Evolutionary conservation across 2,329 filamentous ascomycete species (phyloP), one percentile per base, ranked within the genome.

Genomic region (Hymenoscyphus scutula): DNA sequence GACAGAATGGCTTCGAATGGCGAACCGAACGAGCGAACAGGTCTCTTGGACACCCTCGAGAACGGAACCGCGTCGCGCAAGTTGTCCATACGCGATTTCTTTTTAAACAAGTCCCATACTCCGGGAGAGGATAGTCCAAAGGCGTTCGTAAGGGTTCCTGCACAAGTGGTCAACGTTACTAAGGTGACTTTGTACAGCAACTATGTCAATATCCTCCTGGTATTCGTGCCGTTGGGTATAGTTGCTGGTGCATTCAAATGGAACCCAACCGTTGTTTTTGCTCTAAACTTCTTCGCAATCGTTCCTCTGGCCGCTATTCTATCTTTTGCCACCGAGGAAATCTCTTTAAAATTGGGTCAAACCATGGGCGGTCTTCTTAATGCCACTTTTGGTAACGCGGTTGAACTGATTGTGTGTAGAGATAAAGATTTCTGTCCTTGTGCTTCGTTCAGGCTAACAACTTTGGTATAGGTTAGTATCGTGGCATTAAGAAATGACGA

Each of bases 401-500:
- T 85, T 41, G 83, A 85, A 71, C 73, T 86, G 55, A 84, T 84
- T 74, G 82, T 82, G 71, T 68, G 58, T 56, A 37, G 25, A 5
- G 37, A 11, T 25, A 8, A 37, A 27, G 10, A 45, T 61, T 48
- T 25, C 23, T 13, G 27, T 6, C 10, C 41, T 45, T 45, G 59
- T 37, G 29, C 4, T 32, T 13, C 23, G 25, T 30, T 23, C 30
- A 25, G 15, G 45, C 58, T 63, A 54, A 63, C 13, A 10, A 23
- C n/a, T 27, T 19, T 1, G n/a, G 2, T 37, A 4, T 73, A 94
- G 90, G 91, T 97, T 74, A 96, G 91, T 75, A 94, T 99, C 69
- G 89, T 98, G 65, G 95, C 95, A 25, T 83, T 99, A 53, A 86
- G 82, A 68, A 86, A 95, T 70, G 86, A 87, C 66, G 90, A 99